Evolutionary conservation across 2,329 filamentous ascomycete species (phyloP).

Genomic region (Metarhizium sp.): DNA sequence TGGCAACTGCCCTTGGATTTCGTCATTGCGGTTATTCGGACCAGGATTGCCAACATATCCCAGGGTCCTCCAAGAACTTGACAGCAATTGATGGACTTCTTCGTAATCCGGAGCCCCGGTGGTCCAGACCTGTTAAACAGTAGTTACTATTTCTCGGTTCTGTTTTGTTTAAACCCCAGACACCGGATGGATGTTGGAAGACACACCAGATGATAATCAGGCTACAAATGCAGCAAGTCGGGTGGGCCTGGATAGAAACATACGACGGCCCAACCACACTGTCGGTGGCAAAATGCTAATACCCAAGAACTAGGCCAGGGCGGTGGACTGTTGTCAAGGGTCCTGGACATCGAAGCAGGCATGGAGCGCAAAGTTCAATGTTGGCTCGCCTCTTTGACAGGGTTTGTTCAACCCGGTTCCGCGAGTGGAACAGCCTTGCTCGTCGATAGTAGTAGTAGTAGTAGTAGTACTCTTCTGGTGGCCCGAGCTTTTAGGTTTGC

Average conservation of each 20-base stretch:
- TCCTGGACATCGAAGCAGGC: not conserved
- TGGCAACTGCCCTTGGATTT: not conserved
- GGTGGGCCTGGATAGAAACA: not conserved
- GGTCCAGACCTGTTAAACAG: too few relatives aligned
- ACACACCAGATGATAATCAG: not conserved
- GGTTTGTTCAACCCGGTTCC: not conserved
- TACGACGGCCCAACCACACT: slow-evolving; percentile 4
- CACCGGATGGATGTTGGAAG: not conserved
- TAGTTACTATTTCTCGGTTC: not conserved
- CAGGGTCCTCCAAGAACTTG: not conserved
- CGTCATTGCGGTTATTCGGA: not conserved
- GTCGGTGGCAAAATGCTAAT: slow-evolving; percentile 5
- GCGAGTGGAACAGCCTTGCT: not conserved
- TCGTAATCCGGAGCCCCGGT: too few relatives aligned
- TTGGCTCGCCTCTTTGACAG: not conserved
- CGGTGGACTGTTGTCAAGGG: not conserved
- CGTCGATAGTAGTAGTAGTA: not conserved
- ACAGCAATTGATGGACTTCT: too few relatives aligned
- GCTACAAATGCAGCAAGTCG: not conserved
- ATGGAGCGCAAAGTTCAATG: not conserved
- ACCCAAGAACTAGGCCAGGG: not conserved
- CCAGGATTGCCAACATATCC: not conserved
- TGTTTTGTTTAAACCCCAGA: not conserved
- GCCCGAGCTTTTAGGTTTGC: not conserved
- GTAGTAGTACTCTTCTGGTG: not conserved